Evolutionary conservation across 208 protist species (phyloP).

Genomic region (Acanthamoeba sp.): DNA sequence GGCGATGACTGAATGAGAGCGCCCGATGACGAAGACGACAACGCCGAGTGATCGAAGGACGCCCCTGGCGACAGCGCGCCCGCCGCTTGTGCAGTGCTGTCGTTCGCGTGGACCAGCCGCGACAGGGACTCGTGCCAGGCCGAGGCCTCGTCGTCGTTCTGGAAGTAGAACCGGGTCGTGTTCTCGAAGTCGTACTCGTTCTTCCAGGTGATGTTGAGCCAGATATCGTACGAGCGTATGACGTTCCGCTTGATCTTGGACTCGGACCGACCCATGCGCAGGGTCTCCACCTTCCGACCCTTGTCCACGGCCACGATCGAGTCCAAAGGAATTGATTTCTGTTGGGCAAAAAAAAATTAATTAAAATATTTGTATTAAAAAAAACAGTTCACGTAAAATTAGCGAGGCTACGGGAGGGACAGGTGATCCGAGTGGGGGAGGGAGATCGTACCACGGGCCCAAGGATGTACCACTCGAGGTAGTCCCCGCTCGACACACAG

Average conservation of each 20-base stretch:
- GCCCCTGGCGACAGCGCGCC: not conserved
- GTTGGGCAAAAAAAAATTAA: too few species aligned
- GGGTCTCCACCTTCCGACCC: slow-evolving; percentile 14
- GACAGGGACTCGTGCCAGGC: not conserved
- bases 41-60: too few species aligned
- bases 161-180: slow-evolving; percentile 25
- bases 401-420: not conserved
- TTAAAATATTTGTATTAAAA: too few species aligned
- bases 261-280: slow-evolving; percentile 25
- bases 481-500: slow-evolving; percentile 32
- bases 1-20: not conserved
- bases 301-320: slow-evolving; percentile 28
- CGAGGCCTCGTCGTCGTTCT: not conserved
- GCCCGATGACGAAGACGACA: not conserved
- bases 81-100: not conserved
- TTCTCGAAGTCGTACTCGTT: slow-evolving; percentile 68
- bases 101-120: not conserved
- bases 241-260: slow-evolving; percentile 52
- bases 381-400: too few species aligned
- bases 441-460: not conserved
- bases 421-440: not conserved
- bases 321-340: slow-evolving; percentile 52
- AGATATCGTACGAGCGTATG: not conserved
- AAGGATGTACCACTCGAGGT: slow-evolving; percentile 59
- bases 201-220: slow-evolving; percentile 12